A percentile compares a stretch with the other conserved stretches of the same genome.
Evolutionary conservation across 495 filamentous ascomycete species (phyloP).

Genomic region (Lasiosphaeria ovina): DNA sequence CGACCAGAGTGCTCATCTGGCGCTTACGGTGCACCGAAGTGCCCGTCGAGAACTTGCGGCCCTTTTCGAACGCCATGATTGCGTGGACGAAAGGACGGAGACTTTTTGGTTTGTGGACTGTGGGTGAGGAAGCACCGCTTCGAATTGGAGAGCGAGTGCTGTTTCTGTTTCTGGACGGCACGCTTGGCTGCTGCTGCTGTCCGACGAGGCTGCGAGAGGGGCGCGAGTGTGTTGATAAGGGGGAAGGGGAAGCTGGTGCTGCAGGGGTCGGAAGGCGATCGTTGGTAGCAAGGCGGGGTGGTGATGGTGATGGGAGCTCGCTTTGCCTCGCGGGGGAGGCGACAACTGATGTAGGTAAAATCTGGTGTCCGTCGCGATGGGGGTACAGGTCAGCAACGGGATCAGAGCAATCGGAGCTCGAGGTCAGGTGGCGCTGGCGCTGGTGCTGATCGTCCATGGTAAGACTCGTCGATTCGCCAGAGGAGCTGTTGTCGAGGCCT

Average conservation of each 20-base stretch:
- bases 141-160: conserved; percentile 7
- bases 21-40: conserved; percentile 46
- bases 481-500: not conserved
- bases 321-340: too few relatives aligned
- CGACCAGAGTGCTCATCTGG: conserved; percentile 40
- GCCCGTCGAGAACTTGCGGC: conserved; percentile 41
- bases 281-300: too few relatives aligned
- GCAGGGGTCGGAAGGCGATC: too few relatives aligned
- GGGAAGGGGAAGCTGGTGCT: too few relatives aligned
- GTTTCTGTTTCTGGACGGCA: not conserved
- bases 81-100: conserved; percentile 23
- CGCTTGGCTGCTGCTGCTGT: too few relatives aligned
- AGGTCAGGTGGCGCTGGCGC: not conserved
- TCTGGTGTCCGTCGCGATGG: not conserved
- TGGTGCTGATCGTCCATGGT: not conserved
- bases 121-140: conserved; percentile 12
- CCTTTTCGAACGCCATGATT: conserved; percentile 40
- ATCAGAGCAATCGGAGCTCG: not conserved
- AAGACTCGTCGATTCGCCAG: not conserved
- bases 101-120: conserved; percentile 11
- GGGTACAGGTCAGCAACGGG: not conserved
- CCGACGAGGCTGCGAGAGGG: not conserved
- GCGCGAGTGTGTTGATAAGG: not conserved
- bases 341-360: too few relatives aligned
- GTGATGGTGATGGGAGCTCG: too few relatives aligned